Base-by-base conservation (phyloP, 148 eudicot species). In the Agrostemma githago region DNA sequence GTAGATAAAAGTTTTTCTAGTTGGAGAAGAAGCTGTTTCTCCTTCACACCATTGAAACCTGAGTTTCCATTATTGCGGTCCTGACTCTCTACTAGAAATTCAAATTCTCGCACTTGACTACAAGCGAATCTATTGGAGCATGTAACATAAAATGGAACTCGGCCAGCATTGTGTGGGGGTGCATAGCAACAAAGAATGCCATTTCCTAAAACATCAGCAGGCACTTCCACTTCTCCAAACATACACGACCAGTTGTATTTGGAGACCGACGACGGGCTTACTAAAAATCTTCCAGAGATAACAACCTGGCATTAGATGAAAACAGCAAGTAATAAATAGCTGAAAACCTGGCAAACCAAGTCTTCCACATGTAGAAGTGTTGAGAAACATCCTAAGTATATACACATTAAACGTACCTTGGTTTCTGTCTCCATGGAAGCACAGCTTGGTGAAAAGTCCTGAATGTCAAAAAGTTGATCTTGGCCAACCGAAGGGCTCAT, bases 221-320 rank as follows among this genome's bases (percentile, higher is more conserved):
- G 97, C 77, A 95, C 97, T 79, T 95, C 99, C 40, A 89, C 83
- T 80, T 92, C 97, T 66, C 97, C 99, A 85, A 95, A 95, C 99
- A 95, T 95, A 78, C 97, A 92, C 44, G 99, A 89, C 93, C 92
- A 95, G 39, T 79, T 84, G 72, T 76, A 84, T 54, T 87, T 86
- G 76, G 74, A 82, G 74, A 86, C 68, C 62, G 87, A 92, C 40
- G 84, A 87, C 56, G 77, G 86, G 79, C 80, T 86, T 83, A 80
- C 90, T 85, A 95, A 78, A 76, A 95, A 95, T 46, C 74, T 92
- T 72, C 99, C 99, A 38, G 85, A 87, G 65, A 95, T 82, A 65
- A 86, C 82, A 37, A 95, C 92, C 99, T 92, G 83, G 19, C 26
- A 68, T 80, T 72, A 43, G 43, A 65, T 38, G 72, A 21, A 80